Percentiles rank a stretch among this genome's conserved stretches.
phyloP scores from a whole-genome alignment of 805 yeast genomes.

The Ogataea kodamae region DNA sequence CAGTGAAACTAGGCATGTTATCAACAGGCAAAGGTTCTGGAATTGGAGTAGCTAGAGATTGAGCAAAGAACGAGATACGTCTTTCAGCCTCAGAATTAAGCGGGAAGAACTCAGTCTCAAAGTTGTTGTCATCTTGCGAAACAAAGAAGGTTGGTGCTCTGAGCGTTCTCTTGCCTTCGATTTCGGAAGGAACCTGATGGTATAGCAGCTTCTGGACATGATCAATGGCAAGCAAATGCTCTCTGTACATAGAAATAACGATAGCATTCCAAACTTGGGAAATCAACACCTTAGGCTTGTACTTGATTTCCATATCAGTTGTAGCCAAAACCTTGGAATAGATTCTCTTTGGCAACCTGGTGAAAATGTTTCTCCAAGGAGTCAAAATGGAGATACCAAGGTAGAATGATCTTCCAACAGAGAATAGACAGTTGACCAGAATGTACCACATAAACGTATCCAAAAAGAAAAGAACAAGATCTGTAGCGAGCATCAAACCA shows the following conservation, averaged over 20 bases:
- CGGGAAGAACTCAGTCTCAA: constrained; percentile 97
- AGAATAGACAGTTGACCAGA: constrained; percentile 88
- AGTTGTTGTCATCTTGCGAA: constrained; percentile 92
- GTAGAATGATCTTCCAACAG: constrained; percentile 97
- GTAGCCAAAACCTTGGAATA: constrained; percentile 97
- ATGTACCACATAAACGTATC: constrained; percentile 99
- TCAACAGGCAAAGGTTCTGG: constrained; percentile 99
- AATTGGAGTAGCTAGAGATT: constrained; percentile 96
- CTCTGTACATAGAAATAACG: constrained; percentile 99
- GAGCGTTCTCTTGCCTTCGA: constrained; percentile 96
- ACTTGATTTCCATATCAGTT: constrained; percentile 98
- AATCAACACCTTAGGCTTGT: constrained; percentile 96
- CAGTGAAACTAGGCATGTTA: constrained; percentile 99
- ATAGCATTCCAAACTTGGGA: constrained; percentile 99
- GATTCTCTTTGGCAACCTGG: constrained; percentile 97
- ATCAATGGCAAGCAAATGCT: constrained; percentile 95
- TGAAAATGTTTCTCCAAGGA: constrained; percentile 99
- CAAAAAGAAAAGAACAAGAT: constrained; percentile 91
- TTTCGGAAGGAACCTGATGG: constrained; percentile 97
- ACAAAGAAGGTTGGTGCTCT: constrained; percentile 99
- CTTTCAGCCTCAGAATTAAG: constrained; percentile 97
- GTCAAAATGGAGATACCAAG: constrained; percentile 98
- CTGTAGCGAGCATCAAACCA: constrained; percentile 91
- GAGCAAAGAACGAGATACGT: constrained; percentile 99
- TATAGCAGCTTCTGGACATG: constrained; percentile 96